Evolutionary conservation across 2,329 filamentous ascomycete genomes (phyloP).

Genomic region (Hypoxylon sp.): DNA sequence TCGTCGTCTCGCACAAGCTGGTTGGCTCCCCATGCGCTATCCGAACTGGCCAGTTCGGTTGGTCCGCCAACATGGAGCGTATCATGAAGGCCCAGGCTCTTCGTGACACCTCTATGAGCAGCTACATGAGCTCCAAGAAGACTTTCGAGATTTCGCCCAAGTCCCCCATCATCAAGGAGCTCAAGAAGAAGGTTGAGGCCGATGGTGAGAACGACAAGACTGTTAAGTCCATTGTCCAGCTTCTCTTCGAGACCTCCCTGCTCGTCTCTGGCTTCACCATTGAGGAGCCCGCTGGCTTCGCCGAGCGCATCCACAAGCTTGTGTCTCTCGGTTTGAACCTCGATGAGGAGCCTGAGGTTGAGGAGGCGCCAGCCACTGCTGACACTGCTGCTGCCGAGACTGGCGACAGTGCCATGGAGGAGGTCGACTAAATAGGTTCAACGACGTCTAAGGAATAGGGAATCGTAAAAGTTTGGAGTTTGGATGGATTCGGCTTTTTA

Average conservation of each 20-base stretch:
- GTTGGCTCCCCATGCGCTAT: constrained; percentile 95
- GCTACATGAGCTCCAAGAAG: constrained; percentile 99
- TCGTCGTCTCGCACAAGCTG: constrained; percentile 98
- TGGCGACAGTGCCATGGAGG: constrained; percentile 98
- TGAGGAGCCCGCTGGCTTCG: constrained; percentile 97
- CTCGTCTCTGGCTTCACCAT: constrained; percentile 99
- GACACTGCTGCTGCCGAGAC: constrained; percentile 74
- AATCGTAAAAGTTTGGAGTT: constrained; percentile 60
- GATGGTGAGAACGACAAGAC: constrained; percentile 99
- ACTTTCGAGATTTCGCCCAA: constrained; percentile 99
- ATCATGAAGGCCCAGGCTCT: constrained; percentile 99
- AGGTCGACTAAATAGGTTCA: constrained; percentile 85
- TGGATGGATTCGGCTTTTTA: constrained; percentile 59
- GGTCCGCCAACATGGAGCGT: constrained; percentile 99
- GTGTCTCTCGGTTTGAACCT: constrained; percentile 98
- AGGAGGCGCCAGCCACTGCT: constrained; percentile 68
- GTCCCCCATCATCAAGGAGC: constrained; percentile 97
- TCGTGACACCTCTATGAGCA: constrained; percentile 99
- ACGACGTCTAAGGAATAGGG: constrained; percentile 51
- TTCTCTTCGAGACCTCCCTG: constrained; percentile 98
- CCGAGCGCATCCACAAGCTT: constrained; percentile 99
- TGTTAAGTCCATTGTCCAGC: constrained; percentile 98
- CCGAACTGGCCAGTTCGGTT: constrained; percentile 99
- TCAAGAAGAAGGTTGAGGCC: constrained; percentile 98
- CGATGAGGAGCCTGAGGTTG: constrained; percentile 89